These are phyloP conservation scores for Daldinia sp. DNA, from an alignment of 2,329 filamentous ascomycete genomes.

Conservation along the genomic window DNA sequence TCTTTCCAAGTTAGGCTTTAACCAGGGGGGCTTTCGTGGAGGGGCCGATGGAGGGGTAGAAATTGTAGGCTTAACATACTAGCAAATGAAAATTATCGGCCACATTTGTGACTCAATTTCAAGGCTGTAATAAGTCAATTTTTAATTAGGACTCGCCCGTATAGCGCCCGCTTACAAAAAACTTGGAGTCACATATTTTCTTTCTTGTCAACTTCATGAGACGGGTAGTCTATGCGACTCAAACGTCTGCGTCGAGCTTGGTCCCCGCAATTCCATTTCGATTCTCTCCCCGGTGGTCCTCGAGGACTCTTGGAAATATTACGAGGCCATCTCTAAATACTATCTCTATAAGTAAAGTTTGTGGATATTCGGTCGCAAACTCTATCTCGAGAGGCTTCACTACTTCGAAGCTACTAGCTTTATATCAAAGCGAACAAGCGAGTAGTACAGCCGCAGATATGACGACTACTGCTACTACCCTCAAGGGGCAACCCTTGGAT, in stretches of 20 bases:
- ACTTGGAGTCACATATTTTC: constrained; percentile 19
- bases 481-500: constrained; percentile 91
- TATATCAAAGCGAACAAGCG: background rate
- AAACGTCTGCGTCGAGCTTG: constrained; percentile 26
- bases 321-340: constrained; percentile 1
- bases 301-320: constrained; percentile 10
- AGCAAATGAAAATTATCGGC: constrained; percentile 30
- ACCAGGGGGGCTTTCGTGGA: constrained; percentile 5
- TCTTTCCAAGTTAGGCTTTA: background rate
- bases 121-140: constrained; percentile 11
- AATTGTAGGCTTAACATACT: constrained; percentile 20
- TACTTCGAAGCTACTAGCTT: constrained; percentile 11
- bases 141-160: constrained; percentile 2
- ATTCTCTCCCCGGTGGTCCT: constrained; percentile 4
- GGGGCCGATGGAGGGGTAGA: constrained; percentile 24
- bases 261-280: constrained; percentile 14
- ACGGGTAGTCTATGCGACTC: constrained; percentile 9
- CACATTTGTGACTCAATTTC: constrained; percentile 30
- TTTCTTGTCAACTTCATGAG: constrained; percentile 29
- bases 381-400: constrained; percentile 10
- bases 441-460: constrained; percentile 47
- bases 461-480: constrained; percentile 71
- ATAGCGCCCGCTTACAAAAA: constrained; percentile 16
- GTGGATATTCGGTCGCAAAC: constrained; percentile 12
- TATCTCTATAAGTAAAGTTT: background rate